These are phyloP conservation scores for Aspergillus versicolor DNA, from an alignment of 2,329 filamentous ascomycete genomes.

Conservation along the genomic window DNA sequence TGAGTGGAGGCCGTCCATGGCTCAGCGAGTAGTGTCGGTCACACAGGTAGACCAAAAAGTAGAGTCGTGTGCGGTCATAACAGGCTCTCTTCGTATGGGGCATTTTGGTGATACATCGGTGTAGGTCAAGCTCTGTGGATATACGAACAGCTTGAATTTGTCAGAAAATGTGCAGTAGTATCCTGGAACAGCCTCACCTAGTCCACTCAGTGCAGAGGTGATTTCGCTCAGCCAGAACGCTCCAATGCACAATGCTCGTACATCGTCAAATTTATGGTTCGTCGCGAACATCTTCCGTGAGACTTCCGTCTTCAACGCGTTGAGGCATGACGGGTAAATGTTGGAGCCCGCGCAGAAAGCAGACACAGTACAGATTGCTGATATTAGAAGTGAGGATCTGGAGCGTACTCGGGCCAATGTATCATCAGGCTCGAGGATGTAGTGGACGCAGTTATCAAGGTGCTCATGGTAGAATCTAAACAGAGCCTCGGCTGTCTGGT, in stretches of 20 bases:
- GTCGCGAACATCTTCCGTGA: not conserved
- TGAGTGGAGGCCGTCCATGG: not conserved
- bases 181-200: not conserved
- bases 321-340: not conserved
- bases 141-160: not conserved
- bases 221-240: not conserved
- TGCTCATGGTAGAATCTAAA: not conserved
- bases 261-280: not conserved
- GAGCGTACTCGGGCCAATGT: not conserved
- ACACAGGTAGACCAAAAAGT: not conserved
- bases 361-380: not conserved
- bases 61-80: not conserved
- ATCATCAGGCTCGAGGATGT: not conserved
- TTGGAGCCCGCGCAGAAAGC: not conserved
- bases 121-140: not conserved
- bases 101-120: not conserved
- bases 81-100: not conserved
- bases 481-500: not conserved
- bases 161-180: not conserved
- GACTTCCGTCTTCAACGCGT: not conserved
- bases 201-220: not conserved
- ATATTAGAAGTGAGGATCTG: not conserved
- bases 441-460: not conserved
- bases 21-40: not conserved
- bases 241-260: not conserved